phyloP scores from a whole-genome alignment of 1,284 basidiomycete species.

The Ganoderma lucidum region DNA sequence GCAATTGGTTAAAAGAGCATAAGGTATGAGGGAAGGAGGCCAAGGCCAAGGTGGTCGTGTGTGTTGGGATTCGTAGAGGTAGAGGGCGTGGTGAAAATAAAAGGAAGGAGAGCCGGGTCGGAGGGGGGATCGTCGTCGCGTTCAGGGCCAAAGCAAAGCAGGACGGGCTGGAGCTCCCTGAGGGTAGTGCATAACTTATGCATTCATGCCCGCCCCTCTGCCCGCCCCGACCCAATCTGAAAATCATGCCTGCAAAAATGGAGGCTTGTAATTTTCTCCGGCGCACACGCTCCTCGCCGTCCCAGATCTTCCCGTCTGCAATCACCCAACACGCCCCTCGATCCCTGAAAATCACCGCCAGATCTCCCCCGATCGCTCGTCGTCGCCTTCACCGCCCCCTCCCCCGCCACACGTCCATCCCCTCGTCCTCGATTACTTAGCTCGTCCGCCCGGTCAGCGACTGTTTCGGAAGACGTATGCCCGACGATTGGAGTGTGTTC shows the following conservation, averaged over 20 bases:
- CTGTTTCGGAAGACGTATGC: neutral
- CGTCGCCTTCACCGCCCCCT: neutral
- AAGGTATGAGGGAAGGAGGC: conserved; percentile 6
- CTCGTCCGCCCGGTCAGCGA: neutral
- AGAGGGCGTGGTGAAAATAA: neutral
- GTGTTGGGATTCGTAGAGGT: neutral
- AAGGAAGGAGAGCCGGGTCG: neutral
- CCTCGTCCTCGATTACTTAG: neutral
- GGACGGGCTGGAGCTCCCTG: neutral
- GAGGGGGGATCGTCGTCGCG: conserved; percentile 8
- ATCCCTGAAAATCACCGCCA: conserved; percentile 1
- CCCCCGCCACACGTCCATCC: conserved; percentile 2
- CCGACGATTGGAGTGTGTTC: neutral
- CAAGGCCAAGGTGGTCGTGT: neutral
- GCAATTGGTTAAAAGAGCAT: conserved; percentile 22
- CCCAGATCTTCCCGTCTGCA: neutral
- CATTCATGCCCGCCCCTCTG: neutral
- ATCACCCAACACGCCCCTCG: conserved; percentile 7
- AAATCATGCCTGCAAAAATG: conserved; percentile 9
- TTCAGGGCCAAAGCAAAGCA: neutral
- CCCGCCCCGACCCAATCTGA: conserved; percentile 7
- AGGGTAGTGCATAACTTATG: no score
- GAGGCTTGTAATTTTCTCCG: conserved; percentile 9
- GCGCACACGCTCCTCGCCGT: neutral
- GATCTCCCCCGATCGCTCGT: conserved; percentile 9